Conservation (phyloP, 306 rosid genomes). For the Lathyrus aphaca region DNA sequence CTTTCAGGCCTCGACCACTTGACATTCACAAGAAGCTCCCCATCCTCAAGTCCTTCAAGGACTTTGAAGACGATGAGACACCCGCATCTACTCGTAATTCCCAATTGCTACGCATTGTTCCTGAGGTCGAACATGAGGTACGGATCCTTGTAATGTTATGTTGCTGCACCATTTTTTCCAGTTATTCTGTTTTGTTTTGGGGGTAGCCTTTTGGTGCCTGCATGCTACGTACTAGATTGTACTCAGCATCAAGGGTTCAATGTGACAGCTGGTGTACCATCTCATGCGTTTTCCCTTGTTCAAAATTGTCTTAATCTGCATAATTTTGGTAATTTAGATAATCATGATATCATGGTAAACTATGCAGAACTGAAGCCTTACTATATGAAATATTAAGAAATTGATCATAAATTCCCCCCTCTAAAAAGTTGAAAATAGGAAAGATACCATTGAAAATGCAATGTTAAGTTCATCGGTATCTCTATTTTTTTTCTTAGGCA, state of each 20-base stretch:
- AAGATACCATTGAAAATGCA: not conserved
- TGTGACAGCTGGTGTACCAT: conserved; percentile 11
- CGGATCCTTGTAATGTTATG: not conserved
- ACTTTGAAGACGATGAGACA: conserved; percentile 59
- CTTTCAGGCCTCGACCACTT: conserved; percentile 63
- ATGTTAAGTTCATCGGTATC: conserved; percentile 18
- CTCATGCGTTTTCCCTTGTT: conserved; percentile 19
- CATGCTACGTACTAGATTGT: conserved; percentile 21
- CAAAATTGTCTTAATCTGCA: conserved; percentile 6
- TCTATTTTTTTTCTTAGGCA: conserved; percentile 45
- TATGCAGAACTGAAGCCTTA: conserved; percentile 15
- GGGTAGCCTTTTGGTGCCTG: conserved; percentile 1
- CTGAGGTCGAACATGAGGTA: conserved; percentile 56
- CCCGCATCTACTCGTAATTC: conserved; percentile 59
- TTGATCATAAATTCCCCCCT: conserved; percentile 11
- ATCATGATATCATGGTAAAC: not conserved
- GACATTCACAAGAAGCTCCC: conserved; percentile 68
- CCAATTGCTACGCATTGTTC: conserved; percentile 51
- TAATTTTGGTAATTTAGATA: not conserved
- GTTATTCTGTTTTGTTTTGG: conserved; percentile 7
- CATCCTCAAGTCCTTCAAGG: conserved; percentile 59
- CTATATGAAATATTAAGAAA: conserved; percentile 31
- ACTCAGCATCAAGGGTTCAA: conserved; percentile 20
- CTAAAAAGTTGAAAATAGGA: conserved; percentile 10
- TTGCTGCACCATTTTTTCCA: not conserved